Evolutionary conservation across 2,329 filamentous ascomycete species (phyloP), one percentile per base, ranked within the genome.

Genomic region (Metarhizium rileyi): DNA sequence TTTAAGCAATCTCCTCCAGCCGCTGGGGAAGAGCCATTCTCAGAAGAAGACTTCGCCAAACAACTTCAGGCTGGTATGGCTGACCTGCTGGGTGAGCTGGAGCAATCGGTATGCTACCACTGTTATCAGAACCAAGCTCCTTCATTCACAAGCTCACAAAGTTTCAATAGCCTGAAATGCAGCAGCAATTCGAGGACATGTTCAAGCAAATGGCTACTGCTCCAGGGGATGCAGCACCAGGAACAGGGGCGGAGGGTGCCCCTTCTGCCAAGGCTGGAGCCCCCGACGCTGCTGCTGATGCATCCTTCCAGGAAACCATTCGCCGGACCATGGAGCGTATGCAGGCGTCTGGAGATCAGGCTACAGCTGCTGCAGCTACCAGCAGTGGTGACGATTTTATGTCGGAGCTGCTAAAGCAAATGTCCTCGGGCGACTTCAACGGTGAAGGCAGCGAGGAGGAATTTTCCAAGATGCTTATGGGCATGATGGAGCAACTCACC

Each of bases 401-500:
- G 41, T 83, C 87, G n/a, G 87, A 96, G 65, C 83, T 98, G 74
- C 77, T 98, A 61, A 93, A 93, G 66, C 87, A 93, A 54, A 84
- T 96, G 28, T 61, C 63, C 2, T 66, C 66, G 71, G 86, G 88
- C 60, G 77, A 78, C 23, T 66, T 73, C 1, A 81, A 77, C n/a
- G 62, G 62, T n/a, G 83, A 79, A 9, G 69, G 67, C 35, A 61
- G 64, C 46, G 89, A 96, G 50, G 90, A 93, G 59, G 90, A 95
- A 58, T 87, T 97, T 60, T 90, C 88, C 50, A 91, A 95, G 70
- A 89, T 97, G 82, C 79, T 98, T 52, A 81, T 95, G 77, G 87
- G 87, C 48, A 95, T 97, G 89, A 97, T 98, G 91, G 89, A 97
- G 70, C 90, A 98, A 67, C 77, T 98, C 55, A 97, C 93, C 3